Base-by-base conservation (phyloP, 2,329 filamentous ascomycete genomes). In the Colletotrichum gigasporum region DNA sequence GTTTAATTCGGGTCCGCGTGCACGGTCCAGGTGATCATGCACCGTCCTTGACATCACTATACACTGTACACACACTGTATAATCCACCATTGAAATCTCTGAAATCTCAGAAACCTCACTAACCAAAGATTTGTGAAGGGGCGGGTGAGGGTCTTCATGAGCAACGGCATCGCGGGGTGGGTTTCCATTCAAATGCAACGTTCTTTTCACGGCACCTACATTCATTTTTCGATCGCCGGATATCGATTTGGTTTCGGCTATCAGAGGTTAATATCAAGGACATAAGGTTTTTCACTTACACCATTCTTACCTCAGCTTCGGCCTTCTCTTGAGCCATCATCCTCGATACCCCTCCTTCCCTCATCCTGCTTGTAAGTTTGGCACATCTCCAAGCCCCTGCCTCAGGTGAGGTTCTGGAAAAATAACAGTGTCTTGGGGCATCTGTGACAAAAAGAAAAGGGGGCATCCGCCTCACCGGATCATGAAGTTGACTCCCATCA, bases 401-500 rank as follows among this genome's bases (percentile, higher is more conserved):
- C 2, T 42, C 45, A 52, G 24, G 30, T 50, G 48, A 48, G 10
- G 18, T 2, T 1, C 22, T 4, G 26, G 14, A 32, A 11, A n/a
- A 48, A 2, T 48, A 45, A 61, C n/a, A 18, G 26, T 41, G 30
- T 45, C 39, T 14, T 14, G 39, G 51, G 48, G 32, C 39, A 59
- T 34, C 12, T 22, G 44, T 34, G 24, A 14, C 26, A 22, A n/a
- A 47, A 44, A 30, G 30, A 44, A 47, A 28, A 20, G 16, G 34
- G 9, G 26, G 26, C 24, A 41, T 32, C 42, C 11, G 34, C 24
- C 20, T 39, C 18, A 9, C n/a, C 41, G n/a, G 22, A 58, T 37
- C 34, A 85, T 85, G 82, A 73, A 77, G 42, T 77, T 85, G 53
- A 86, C 83, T 5, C 83, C 82, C 3, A 73, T 87, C 63, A 80